Base-by-base conservation (phyloP, 768 basidiomycete genomes). In the Tulasnella sp. region DNA sequence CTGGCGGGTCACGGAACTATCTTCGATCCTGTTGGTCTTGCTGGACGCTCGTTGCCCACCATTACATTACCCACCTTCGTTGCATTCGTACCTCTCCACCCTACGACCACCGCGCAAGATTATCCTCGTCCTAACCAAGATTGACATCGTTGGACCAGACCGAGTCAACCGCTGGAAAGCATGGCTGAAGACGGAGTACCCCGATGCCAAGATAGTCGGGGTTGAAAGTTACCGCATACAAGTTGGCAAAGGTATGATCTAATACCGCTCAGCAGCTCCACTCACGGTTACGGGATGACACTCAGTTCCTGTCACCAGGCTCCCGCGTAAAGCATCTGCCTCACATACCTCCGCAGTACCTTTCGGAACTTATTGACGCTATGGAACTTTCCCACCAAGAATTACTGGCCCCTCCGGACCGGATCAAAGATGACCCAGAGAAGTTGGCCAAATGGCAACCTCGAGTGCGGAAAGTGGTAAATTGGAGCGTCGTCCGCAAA, bases 1-100 rank as follows among this genome's bases (percentile, higher is more conserved):
- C 81, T 98, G 97, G 97, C 90, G 97, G 48, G 96, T 98, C 29
- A 90, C 92, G 7, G 97, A 99, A 84, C 92, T 93, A 35, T 94
- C 94, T 0, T 90, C 95, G 81, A 93, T 98, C 80, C 86, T 98
- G 26, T 89, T 98, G 72, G 87, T 97, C 73, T 89, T 98, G 61
- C 87, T 97, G 44, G 96, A 98, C 83, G 92, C 93, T 20, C 91
- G 97, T 55, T 96, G 94, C 82, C 96, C 97, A 0, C 88, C 91
- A 0, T 84, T 98, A 3, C 96, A 98, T 83, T 92, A 91, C 81
- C 95, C 96, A 0, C 88, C 91, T 0, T 94, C 95, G 0, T 88
- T 99, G 55, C 84, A 88, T 20, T 79, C 85, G 5, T 92, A 93
- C 84, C 88, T 98, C 44, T 67, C 82, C 0, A 74, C 83, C 55